Evolutionary conservation across 371 early-diverging fungal genomes (phyloP).

Genomic region (Lichtheimia ornata): DNA sequence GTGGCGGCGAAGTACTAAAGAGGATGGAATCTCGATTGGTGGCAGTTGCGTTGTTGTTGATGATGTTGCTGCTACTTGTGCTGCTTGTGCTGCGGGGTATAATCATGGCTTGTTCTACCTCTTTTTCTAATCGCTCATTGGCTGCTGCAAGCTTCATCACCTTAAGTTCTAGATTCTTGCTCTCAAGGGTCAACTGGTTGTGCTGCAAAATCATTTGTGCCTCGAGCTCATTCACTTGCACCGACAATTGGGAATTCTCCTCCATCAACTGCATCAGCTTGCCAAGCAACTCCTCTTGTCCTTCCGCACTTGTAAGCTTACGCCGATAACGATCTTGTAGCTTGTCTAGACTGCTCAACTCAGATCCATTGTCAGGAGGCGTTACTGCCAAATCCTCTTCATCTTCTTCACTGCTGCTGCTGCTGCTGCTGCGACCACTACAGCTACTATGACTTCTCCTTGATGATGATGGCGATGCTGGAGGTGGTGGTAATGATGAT

Average conservation of each 20-base stretch:
- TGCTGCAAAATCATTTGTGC: slow-evolving; percentile 41
- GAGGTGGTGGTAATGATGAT: background rate
- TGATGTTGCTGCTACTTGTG: background rate
- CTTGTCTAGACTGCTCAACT: background rate
- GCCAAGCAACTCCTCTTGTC: slow-evolving; percentile 25
- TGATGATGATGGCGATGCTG: too few relatives aligned
- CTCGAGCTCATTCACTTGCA: slow-evolving; percentile 40
- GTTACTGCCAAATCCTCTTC: background rate
- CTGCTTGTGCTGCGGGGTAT: slow-evolving; percentile 26
- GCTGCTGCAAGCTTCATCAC: slow-evolving; percentile 46
- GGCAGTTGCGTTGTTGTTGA: background rate
- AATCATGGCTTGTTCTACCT: slow-evolving; percentile 43
- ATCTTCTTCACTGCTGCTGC: background rate
- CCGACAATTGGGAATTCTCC: slow-evolving; percentile 38
- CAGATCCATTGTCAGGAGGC: background rate
- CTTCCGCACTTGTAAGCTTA: slow-evolving; percentile 9
- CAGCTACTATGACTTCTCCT: too few relatives aligned
- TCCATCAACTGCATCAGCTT: slow-evolving; percentile 30
- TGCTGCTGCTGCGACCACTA: too few relatives aligned
- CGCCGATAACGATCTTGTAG: slow-evolving; percentile 11
- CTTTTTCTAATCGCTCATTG: slow-evolving; percentile 51
- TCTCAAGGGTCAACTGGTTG: slow-evolving; percentile 37
- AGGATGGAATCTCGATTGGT: slow-evolving; percentile 2
- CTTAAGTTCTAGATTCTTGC: slow-evolving; percentile 44
- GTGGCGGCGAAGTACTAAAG: slow-evolving; percentile 17